These are phyloP conservation scores for Melocanna baccifera DNA, from an alignment of 176 grass and related monocot species.

Conservation along the genomic window DNA sequence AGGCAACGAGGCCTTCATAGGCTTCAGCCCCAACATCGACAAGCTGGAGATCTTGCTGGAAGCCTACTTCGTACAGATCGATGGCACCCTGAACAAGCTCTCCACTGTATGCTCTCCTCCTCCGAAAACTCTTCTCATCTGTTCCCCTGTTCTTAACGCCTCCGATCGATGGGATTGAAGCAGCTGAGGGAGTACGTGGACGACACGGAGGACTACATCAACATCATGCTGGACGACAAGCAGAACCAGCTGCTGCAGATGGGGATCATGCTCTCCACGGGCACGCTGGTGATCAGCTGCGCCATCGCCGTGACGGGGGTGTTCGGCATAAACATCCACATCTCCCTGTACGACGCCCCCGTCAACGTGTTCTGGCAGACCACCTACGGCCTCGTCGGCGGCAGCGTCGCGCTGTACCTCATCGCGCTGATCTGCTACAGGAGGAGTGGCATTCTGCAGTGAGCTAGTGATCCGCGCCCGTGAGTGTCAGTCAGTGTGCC, in stretches of 20 bases:
- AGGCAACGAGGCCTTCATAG: not conserved
- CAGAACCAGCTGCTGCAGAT: slow-evolving; percentile 85
- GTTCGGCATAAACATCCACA: slow-evolving; percentile 59
- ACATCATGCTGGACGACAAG: slow-evolving; percentile 85
- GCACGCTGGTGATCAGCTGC: slow-evolving; percentile 44
- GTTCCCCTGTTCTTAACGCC: too few species aligned
- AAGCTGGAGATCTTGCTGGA: slow-evolving; percentile 75
- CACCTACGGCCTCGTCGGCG: slow-evolving; percentile 31
- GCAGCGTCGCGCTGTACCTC: slow-evolving; percentile 42
- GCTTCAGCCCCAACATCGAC: slow-evolving; percentile 50
- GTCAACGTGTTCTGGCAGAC: slow-evolving; percentile 35
- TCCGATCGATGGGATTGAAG: fast-evolving
- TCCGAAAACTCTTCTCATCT: not conserved
- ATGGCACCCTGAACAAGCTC: slow-evolving; percentile 61
- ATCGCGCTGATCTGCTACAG: slow-evolving; percentile 44
- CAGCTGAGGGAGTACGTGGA: slow-evolving; percentile 78
- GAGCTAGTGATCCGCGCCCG: not conserved
- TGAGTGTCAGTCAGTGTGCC: too few species aligned
- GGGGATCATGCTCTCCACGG: slow-evolving; percentile 69
- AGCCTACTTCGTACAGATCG: slow-evolving; percentile 70
- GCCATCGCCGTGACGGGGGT: slow-evolving; percentile 35
- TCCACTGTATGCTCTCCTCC: slow-evolving; percentile 27
- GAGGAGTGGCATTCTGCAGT: slow-evolving; percentile 49
- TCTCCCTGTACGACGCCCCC: slow-evolving; percentile 34
- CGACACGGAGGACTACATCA: slow-evolving; percentile 78